phyloP scores from a whole-genome alignment of 805 yeast genomes.

The Ogataea minuta region DNA sequence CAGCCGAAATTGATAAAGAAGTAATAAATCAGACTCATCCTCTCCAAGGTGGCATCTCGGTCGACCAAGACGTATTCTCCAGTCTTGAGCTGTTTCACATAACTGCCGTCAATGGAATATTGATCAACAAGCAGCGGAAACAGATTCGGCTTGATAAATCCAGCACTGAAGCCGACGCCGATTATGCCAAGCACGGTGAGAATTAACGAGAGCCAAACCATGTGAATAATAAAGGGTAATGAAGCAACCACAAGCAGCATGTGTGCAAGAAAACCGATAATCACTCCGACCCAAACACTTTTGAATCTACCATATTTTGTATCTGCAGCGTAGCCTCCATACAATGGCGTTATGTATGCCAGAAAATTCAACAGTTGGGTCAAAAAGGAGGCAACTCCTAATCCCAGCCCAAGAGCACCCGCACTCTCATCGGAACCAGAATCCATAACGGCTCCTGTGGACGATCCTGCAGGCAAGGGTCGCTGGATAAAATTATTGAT shows the following conservation, averaged over 20 bases:
- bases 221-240: conserved; percentile 39
- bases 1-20: conserved; percentile 56
- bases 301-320: conserved; percentile 45
- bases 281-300: conserved; percentile 46
- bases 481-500: conserved; percentile 51
- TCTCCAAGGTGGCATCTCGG: conserved; percentile 41
- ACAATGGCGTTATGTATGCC: conserved; percentile 48
- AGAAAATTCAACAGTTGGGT: conserved; percentile 44
- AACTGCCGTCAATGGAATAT: conserved; percentile 54
- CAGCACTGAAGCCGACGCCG: conserved; percentile 45
- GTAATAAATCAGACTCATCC: conserved; percentile 44
- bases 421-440: conserved; percentile 41
- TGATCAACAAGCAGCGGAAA: conserved; percentile 56
- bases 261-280: conserved; percentile 46
- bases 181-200: conserved; percentile 40
- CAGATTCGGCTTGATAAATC: conserved; percentile 52
- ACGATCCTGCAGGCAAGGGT: conserved; percentile 46
- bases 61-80: conserved; percentile 60
- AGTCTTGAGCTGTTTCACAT: conserved; percentile 47
- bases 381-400: conserved; percentile 44
- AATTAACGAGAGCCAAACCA: conserved; percentile 27
- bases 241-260: conserved; percentile 47
- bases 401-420: conserved; percentile 50
- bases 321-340: conserved; percentile 54
- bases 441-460: conserved; percentile 34